These are phyloP conservation scores for Fusarium graminum DNA, from an alignment of 2,329 filamentous ascomycete genomes.

Conservation along the genomic window DNA sequence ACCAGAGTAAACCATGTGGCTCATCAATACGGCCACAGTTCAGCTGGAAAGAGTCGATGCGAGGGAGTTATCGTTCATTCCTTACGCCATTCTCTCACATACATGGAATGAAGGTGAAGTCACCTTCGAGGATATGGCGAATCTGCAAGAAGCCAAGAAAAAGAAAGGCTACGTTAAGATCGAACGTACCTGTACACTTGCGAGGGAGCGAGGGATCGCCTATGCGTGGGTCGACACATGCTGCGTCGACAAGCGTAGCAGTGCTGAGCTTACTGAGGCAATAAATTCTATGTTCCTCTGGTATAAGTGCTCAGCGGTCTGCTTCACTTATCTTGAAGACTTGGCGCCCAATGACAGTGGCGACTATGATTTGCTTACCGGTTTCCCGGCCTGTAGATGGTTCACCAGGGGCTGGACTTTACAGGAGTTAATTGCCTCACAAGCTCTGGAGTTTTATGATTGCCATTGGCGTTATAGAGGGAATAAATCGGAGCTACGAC, in stretches of 20 bases:
- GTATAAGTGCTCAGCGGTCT: background rate
- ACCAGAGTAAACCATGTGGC: constrained; percentile 2
- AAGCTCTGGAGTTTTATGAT: background rate
- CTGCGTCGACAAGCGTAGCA: constrained; percentile 16
- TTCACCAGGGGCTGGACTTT: constrained; percentile 19
- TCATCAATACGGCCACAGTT: constrained; percentile 1
- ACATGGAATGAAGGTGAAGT: constrained; percentile 5
- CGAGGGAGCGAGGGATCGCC: background rate
- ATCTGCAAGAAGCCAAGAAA: fast-evolving
- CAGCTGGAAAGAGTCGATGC: background rate
- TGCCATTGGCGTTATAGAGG: background rate
- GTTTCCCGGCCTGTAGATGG: background rate
- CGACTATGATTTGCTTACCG: fast-evolving
- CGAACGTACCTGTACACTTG: background rate
- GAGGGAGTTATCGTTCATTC: background rate
- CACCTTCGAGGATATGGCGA: constrained; percentile 2
- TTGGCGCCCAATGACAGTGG: fast-evolving
- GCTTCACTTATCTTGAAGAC: constrained; percentile 14
- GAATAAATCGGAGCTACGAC: background rate
- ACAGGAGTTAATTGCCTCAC: constrained; percentile 12
- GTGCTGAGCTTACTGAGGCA: constrained; percentile 11
- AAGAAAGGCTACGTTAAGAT: constrained; percentile 5
- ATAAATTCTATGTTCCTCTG: constrained; percentile 19
- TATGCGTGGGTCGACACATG: constrained; percentile 19
- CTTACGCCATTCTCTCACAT: constrained; percentile 12